phyloP scores from a whole-genome alignment of 768 basidiomycete species.

The Rhizopogon roseolus region DNA sequence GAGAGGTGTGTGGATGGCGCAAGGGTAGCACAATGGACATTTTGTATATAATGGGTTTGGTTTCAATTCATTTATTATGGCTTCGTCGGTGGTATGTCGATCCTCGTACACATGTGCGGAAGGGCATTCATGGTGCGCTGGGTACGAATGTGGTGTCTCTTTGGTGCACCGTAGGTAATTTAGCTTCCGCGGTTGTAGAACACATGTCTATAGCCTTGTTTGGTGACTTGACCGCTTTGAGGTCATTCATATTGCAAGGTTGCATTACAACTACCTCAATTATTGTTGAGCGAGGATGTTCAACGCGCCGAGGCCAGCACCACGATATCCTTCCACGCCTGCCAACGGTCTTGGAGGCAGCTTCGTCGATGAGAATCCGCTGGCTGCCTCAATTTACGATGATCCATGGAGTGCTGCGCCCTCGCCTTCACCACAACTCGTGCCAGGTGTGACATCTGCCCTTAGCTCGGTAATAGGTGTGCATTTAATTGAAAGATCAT shows the following conservation, averaged over 20 bases:
- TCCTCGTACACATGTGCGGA: too few species aligned
- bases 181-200: neutral
- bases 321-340: slow-evolving; percentile 57
- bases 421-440: slow-evolving; percentile 62
- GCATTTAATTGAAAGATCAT: neutral
- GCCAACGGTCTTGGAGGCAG: slow-evolving; percentile 61
- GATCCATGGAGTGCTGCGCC: slow-evolving; percentile 80
- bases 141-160: neutral
- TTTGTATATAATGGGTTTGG: neutral
- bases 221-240: slow-evolving; percentile 2
- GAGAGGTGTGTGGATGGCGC: slow-evolving; percentile 1
- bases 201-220: slow-evolving; percentile 3
- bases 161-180: neutral
- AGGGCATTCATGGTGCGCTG: neutral
- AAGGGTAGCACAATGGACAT: neutral
- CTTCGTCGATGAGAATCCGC: slow-evolving; percentile 74
- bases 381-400: slow-evolving; percentile 70
- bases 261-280: neutral
- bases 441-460: slow-evolving; percentile 44
- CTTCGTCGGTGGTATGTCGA: neutral
- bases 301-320: slow-evolving; percentile 75
- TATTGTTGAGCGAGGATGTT: slow-evolving; percentile 52
- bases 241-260: neutral
- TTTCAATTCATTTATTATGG: neutral
- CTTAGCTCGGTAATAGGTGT: slow-evolving; percentile 71